Base-by-base conservation (phyloP, 495 filamentous ascomycete species). In the Penicillium ochrochloron region DNA sequence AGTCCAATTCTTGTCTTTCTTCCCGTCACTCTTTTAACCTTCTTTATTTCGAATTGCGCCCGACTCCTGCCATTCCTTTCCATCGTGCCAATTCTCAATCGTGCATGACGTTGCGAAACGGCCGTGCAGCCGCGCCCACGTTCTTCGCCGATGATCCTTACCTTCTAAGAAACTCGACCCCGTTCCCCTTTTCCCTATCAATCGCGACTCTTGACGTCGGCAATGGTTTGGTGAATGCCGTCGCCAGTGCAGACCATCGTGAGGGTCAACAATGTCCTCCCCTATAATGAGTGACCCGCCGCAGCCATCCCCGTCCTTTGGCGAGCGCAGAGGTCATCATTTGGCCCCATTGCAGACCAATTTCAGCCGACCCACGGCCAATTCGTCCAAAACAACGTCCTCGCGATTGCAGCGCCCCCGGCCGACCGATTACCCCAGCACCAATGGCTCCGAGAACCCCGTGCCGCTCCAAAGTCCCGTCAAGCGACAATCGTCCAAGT, bases 301-400 rank as follows among this genome's bases (percentile, higher is more conserved):
- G 34, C 41, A 60, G 11, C 31, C 69, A 53, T 65, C 57, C 42
- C 67, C 75, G 15, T 77, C 76, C 25, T 69, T 80, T 59, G 72
- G 73, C 61, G 77, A 79, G 60, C 78, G 77, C 37, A 71, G 78
- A 73, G 78, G 78, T 10, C 78, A 75, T 50, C 71, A 54, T 27
- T 63, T 81, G 5, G 65, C 77, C 7, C 78, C 78, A 7, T 60
- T 81, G 34, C 73, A 78, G 60, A 81, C 78, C 55, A 79, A 77
- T 58, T 79, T 81, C 63, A 79, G 73, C 56, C 74, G 74, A 27
- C 77, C 76, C 33, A 68, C 66, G 12, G 64, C 73, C 3, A 60
- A 53, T 25, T 63, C 55, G 25, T 50, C 63, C 35, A 57, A 65
- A 52, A 42, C 70, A 4, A 41, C 57, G 19, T 25, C 56, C 17